Evolutionary conservation across 1,139 yeast species (phyloP).

Genomic region (Diutina sp.): DNA sequence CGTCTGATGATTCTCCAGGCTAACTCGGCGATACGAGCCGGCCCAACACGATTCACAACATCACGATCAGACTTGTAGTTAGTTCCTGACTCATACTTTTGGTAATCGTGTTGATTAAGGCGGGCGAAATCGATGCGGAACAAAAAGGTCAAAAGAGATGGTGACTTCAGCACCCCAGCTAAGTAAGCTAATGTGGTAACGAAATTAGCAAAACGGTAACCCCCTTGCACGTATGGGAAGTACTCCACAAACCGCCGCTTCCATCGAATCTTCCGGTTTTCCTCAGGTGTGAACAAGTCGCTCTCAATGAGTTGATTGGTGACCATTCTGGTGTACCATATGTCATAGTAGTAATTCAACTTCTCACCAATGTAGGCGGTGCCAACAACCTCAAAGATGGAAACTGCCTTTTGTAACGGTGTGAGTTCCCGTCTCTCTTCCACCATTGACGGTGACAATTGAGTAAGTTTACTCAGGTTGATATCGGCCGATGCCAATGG

Average conservation of each 20-base stretch:
- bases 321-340: constrained; percentile 45
- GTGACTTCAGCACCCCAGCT: constrained; percentile 55
- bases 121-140: constrained; percentile 63
- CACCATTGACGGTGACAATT: constrained; percentile 33
- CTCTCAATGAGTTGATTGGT: constrained; percentile 28
- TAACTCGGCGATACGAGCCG: constrained; percentile 40
- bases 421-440: constrained; percentile 46
- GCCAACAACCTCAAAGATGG: constrained; percentile 54
- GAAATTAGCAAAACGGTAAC: constrained; percentile 39
- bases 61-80: background rate
- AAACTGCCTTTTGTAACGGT: constrained; percentile 38
- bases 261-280: constrained; percentile 16
- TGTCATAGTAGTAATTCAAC: constrained; percentile 52
- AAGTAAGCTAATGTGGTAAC: constrained; percentile 51
- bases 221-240: constrained; percentile 49
- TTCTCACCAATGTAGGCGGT: constrained; percentile 61
- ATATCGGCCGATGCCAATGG: constrained; percentile 20
- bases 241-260: constrained; percentile 38
- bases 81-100: background rate
- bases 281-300: constrained; percentile 18
- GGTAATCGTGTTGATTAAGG: constrained; percentile 47
- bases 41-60: constrained; percentile 25
- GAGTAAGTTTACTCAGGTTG: constrained; percentile 23
- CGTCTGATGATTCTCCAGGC: constrained; percentile 17
- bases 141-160: constrained; percentile 49